Conservation (phyloP, 129 eudicot species). For the Flaveria sonorensis region DNA sequence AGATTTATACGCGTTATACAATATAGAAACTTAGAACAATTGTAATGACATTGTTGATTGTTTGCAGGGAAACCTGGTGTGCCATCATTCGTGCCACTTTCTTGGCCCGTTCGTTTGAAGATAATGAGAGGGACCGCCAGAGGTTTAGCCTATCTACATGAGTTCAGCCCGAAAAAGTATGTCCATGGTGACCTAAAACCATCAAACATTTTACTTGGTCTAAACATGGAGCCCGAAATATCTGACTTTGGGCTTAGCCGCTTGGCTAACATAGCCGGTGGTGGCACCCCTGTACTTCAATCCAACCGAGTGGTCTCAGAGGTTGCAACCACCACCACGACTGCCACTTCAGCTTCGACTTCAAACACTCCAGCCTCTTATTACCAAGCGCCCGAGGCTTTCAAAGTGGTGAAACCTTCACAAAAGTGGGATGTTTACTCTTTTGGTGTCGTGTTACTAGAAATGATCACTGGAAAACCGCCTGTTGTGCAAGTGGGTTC, state of each 20-base stretch:
- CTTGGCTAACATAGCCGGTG: constrained; percentile 92
- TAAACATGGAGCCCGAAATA: constrained; percentile 73
- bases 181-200: constrained; percentile 97
- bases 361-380: constrained; percentile 28
- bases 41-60: neutral
- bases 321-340: constrained; percentile 29
- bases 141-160: constrained; percentile 84
- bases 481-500: constrained; percentile 71
- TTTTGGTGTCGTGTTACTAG: constrained; percentile 77
- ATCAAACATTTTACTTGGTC: constrained; percentile 73
- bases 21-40: no score
- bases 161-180: constrained; percentile 89
- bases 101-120: constrained; percentile 68
- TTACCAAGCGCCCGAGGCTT: constrained; percentile 93
- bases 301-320: constrained; percentile 69
- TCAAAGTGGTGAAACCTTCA: constrained; percentile 89
- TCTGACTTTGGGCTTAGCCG: constrained; percentile 89
- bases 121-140: constrained; percentile 88
- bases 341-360: constrained; percentile 38
- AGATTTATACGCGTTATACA: no score
- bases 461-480: constrained; percentile 75
- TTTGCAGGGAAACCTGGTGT: constrained; percentile 75
- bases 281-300: constrained; percentile 59
- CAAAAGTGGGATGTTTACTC: constrained; percentile 98
- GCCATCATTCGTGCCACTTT: constrained; percentile 69